Evolutionary conservation across 2,329 filamentous ascomycete genomes (phyloP).

Genomic region (Colletotrichum noveboracense): DNA sequence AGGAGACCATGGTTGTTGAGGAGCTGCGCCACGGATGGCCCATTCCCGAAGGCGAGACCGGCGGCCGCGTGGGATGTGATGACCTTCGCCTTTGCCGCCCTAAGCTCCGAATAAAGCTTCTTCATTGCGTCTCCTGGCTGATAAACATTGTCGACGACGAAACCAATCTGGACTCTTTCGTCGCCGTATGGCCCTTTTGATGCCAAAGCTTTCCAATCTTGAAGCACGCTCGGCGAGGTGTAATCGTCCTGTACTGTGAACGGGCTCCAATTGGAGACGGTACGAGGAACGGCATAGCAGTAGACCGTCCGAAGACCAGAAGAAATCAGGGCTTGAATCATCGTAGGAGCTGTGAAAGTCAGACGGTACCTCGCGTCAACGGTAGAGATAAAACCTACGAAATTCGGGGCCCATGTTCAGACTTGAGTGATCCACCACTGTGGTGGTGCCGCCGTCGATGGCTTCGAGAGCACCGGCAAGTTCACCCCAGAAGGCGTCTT

Average conservation of each 20-base stretch:
- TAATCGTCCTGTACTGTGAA: constrained; percentile 28
- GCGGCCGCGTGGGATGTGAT: constrained; percentile 35
- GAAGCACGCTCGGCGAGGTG: constrained; percentile 40
- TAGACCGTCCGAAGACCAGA: constrained; percentile 53
- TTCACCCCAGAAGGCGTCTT: constrained; percentile 53
- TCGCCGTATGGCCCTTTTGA: constrained; percentile 7
- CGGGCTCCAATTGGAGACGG: constrained; percentile 33
- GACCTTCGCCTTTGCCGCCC: constrained; percentile 38
- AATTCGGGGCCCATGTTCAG: constrained; percentile 10
- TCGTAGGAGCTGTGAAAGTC: constrained; percentile 28
- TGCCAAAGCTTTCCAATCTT: constrained; percentile 29
- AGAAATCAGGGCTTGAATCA: constrained; percentile 39
- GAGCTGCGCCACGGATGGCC: neutral
- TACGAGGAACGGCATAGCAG: constrained; percentile 41
- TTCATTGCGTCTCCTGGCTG: constrained; percentile 40
- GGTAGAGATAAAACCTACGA: neutral
- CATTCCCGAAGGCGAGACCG: neutral
- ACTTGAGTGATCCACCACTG: constrained; percentile 24
- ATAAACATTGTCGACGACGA: constrained; percentile 48
- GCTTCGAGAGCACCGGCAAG: constrained; percentile 43
- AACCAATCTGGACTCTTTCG: constrained; percentile 43
- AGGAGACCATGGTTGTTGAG: neutral
- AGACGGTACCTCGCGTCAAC: rapidly evolving
- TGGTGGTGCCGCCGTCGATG: constrained; percentile 47
- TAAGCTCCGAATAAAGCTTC: constrained; percentile 39